These are phyloP conservation scores for Mortierella antarctica DNA, from an alignment of 192 early-diverging fungal genomes.

Conservation along the genomic window DNA sequence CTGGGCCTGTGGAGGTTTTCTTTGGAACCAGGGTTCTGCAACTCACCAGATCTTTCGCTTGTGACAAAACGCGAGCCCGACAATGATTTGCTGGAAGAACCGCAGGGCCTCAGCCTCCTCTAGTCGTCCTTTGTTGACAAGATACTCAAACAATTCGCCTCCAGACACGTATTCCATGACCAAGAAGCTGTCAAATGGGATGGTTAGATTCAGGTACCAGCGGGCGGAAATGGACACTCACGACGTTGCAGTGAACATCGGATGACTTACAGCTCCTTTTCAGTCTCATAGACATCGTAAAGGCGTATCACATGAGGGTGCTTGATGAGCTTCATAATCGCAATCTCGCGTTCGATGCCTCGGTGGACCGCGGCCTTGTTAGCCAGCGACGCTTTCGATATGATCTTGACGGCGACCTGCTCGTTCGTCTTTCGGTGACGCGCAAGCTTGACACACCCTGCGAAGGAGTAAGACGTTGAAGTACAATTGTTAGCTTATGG, in stretches of 20 bases:
- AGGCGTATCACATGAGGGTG: slow-evolving; percentile 65
- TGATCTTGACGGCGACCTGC: slow-evolving; percentile 67
- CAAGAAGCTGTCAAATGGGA: slow-evolving; percentile 46
- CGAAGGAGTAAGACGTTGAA: not conserved
- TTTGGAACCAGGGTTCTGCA: not conserved
- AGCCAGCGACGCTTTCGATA: slow-evolving; percentile 60
- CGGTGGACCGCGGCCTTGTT: slow-evolving; percentile 58
- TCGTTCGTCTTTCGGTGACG: slow-evolving; percentile 63
- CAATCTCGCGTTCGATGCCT: slow-evolving; percentile 65
- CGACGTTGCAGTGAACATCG: not conserved
- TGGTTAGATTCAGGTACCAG: not conserved
- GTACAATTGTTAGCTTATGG: not conserved
- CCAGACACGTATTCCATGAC: slow-evolving; percentile 78
- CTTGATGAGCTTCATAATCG: slow-evolving; percentile 65
- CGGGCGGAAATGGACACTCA: slow-evolving; percentile 11
- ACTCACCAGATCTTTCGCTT: slow-evolving; percentile 62
- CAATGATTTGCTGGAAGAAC: slow-evolving; percentile 68
- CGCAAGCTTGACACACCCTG: slow-evolving; percentile 65
- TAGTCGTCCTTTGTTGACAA: slow-evolving; percentile 60
- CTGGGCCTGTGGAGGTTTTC: not conserved
- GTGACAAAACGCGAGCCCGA: slow-evolving; percentile 73
- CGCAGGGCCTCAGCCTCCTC: slow-evolving; percentile 59
- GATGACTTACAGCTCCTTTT: slow-evolving; percentile 45
- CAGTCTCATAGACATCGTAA: slow-evolving; percentile 63
- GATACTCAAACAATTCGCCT: slow-evolving; percentile 82